A percentile compares a stretch with the other conserved stretches of the same genome.
These are phyloP conservation scores for Hymenoscyphus scutula DNA, from an alignment of 2,329 filamentous ascomycete species.

Conservation along the genomic window DNA sequence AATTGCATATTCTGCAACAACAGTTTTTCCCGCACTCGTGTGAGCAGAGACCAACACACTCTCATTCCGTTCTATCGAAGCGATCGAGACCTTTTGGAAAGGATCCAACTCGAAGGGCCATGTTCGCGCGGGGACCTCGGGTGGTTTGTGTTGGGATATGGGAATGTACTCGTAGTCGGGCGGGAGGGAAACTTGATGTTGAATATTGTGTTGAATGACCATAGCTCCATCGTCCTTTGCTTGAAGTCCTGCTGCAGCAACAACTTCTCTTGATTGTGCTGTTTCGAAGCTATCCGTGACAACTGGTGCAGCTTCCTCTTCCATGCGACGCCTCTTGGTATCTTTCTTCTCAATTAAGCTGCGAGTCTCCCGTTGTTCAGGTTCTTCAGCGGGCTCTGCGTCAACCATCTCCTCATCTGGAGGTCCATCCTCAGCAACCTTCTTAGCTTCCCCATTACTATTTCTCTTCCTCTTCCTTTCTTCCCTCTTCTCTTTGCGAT, in stretches of 20 bases:
- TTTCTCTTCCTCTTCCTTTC: slow-evolving; percentile 82
- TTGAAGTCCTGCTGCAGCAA: slow-evolving; percentile 47
- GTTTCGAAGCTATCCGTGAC: slow-evolving; percentile 94
- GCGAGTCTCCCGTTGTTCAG: slow-evolving; percentile 35
- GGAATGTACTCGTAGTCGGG: slow-evolving; percentile 93
- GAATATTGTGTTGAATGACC: slow-evolving; percentile 92
- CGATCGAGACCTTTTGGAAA: slow-evolving; percentile 92
- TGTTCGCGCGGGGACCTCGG: slow-evolving; percentile 76
- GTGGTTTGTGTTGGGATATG: slow-evolving; percentile 92
- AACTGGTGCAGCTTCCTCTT: slow-evolving; percentile 69
- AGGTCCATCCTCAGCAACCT: slow-evolving; percentile 51
- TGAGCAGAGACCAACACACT: slow-evolving; percentile 96
- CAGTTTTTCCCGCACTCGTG: slow-evolving; percentile 96
- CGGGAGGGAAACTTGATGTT: slow-evolving; percentile 93
- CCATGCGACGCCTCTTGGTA: slow-evolving; percentile 62
- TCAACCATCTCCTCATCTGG: slow-evolving; percentile 65
- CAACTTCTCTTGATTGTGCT: slow-evolving; percentile 87
- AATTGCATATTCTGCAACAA: slow-evolving; percentile 97
- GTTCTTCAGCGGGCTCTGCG: slow-evolving; percentile 22
- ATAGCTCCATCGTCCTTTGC: slow-evolving; percentile 52
- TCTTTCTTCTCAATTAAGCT: slow-evolving; percentile 49
- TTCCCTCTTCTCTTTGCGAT: slow-evolving; percentile 46
- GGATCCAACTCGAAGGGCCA: slow-evolving; percentile 94
- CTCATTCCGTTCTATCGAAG: slow-evolving; percentile 93
- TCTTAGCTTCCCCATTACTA: slow-evolving; percentile 74